Evolutionary conservation across 441 rosid species (phyloP).

Genomic region (Populus hybrid): DNA sequence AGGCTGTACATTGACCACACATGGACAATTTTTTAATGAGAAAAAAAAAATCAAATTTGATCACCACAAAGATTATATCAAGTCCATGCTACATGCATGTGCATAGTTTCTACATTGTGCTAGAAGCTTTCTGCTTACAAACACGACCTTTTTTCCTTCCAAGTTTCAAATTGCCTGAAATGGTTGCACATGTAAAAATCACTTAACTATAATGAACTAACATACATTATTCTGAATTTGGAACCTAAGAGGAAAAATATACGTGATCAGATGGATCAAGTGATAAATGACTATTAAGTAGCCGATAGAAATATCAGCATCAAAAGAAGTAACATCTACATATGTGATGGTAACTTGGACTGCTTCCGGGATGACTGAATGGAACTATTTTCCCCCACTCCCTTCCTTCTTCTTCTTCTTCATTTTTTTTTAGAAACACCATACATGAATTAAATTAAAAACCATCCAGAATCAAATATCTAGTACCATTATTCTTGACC

Average conservation of each 20-base stretch:
- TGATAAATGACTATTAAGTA: neutral
- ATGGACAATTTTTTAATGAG: too few relatives aligned
- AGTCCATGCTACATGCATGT: neutral
- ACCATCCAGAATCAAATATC: neutral
- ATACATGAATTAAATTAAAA: too few relatives aligned
- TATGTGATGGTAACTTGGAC: neutral
- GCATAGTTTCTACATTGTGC: neutral
- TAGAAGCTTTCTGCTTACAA: neutral
- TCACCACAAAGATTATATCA: too few relatives aligned
- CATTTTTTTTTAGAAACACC: neutral
- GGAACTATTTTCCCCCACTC: neutral
- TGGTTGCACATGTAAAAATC: neutral
- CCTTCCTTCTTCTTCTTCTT: neutral
- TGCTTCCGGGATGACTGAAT: neutral
- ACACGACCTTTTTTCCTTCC: neutral
- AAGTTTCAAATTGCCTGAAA: neutral
- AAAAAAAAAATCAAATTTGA: too few relatives aligned
- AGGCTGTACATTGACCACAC: neutral
- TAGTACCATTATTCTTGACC: neutral
- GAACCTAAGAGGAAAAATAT: neutral
- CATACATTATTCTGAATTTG: neutral
- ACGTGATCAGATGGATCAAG: neutral
- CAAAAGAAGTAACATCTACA: neutral
- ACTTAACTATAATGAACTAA: neutral
- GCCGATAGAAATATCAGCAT: neutral